Conservation (phyloP, 2,329 filamentous ascomycete genomes). For the Zelopaecilomyces penicillatus region DNA sequence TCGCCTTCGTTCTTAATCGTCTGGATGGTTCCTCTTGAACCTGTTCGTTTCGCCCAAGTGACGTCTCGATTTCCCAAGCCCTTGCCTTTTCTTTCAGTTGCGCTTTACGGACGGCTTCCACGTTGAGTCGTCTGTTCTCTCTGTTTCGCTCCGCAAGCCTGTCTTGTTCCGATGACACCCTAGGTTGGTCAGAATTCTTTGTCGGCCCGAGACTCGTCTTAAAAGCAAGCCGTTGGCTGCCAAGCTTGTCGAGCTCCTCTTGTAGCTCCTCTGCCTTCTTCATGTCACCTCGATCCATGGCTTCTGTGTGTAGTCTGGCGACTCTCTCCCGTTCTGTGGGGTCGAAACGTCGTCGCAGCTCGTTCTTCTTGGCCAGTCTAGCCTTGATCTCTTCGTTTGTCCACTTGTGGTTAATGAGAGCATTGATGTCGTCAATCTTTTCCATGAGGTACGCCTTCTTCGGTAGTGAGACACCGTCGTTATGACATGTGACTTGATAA, state of each 20-base stretch:
- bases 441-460: conserved; percentile 59
- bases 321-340: conserved; percentile 61
- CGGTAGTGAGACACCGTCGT: conserved; percentile 65
- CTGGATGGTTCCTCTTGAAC: conserved; percentile 51
- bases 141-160: conserved; percentile 75
- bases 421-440: conserved; percentile 76
- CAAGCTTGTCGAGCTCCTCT: conserved; percentile 53
- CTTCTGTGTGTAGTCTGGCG: conserved; percentile 56
- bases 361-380: conserved; percentile 64
- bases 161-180: conserved; percentile 61
- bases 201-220: conserved; percentile 51
- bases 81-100: conserved; percentile 71
- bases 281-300: conserved; percentile 54
- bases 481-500: conserved; percentile 65
- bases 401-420: conserved; percentile 69
- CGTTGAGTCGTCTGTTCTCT: conserved; percentile 74
- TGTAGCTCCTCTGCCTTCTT: conserved; percentile 46
- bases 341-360: conserved; percentile 57
- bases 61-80: conserved; percentile 51
- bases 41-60: conserved; percentile 54
- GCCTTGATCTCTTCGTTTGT: conserved; percentile 74
- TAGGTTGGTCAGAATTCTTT: conserved; percentile 43
- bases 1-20: conserved; percentile 58
- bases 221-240: conserved; percentile 65
- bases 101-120: conserved; percentile 84